phyloP scores from a whole-genome alignment of 2,329 filamentous ascomycete species.

The Camillea tinctor region DNA sequence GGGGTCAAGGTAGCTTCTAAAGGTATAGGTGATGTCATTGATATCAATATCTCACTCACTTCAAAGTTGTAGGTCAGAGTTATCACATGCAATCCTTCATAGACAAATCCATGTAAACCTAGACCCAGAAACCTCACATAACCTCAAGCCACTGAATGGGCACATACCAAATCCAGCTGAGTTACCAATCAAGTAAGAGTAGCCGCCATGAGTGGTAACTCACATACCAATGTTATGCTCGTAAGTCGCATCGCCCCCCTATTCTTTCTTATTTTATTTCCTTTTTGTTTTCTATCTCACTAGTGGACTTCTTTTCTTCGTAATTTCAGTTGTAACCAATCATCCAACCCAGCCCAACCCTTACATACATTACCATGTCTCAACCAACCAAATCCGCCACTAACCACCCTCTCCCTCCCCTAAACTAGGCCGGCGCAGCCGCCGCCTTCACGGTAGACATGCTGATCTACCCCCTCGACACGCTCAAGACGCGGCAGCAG shows the following conservation, averaged over 20 bases:
- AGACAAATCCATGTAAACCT: no score
- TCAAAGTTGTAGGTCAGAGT: no score
- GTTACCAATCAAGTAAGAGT: neutral
- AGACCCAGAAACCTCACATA: no score
- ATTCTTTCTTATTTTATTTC: neutral
- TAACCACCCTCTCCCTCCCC: neutral
- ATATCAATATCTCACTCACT: no score
- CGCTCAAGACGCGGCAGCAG: conserved; percentile 83
- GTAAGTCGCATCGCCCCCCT: conserved; percentile 21
- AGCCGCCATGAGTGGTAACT: conserved; percentile 23
- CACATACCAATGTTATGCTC: conserved; percentile 30
- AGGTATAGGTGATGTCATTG: no score
- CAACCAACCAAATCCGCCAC: neutral
- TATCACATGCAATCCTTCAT: no score
- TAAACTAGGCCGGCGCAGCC: conserved; percentile 75
- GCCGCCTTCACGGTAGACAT: conserved; percentile 86
- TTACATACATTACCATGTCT: neutral
- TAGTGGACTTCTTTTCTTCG: no score
- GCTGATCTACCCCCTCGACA: conserved; percentile 84
- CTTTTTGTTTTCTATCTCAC: neutral
- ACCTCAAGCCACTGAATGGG: no score
- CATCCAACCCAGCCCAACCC: no score
- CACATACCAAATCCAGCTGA: no score
- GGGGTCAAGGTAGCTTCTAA: no score
- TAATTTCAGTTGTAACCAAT: no score